phyloP scores from a whole-genome alignment of 352 stramenopile genomes.

The Phytopythium oedochilum region DNA sequence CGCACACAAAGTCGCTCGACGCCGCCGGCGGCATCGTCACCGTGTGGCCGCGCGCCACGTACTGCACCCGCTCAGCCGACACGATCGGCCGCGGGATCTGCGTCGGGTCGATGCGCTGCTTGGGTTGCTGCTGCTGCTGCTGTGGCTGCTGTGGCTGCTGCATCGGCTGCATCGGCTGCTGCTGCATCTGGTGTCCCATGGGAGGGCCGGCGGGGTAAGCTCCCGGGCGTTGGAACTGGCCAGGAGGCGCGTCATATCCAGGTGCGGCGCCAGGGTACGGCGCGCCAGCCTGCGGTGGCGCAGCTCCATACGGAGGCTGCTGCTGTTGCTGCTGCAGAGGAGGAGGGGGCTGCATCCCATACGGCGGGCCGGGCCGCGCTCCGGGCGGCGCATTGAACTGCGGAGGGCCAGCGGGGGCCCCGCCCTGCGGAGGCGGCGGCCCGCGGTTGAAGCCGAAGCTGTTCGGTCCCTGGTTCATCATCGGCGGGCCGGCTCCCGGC shows the following conservation, averaged over 20 bases:
- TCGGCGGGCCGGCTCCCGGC: background rate
- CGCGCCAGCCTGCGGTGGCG: conserved; percentile 13
- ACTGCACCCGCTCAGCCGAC: conserved; percentile 57
- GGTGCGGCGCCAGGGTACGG: conserved; percentile 13
- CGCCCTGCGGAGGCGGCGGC: conserved; percentile 15
- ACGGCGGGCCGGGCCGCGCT: conserved; percentile 6
- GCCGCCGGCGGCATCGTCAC: conserved; percentile 77
- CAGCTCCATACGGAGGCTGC: conserved; percentile 11
- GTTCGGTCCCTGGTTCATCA: conserved; percentile 1
- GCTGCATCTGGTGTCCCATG: conserved; percentile 8
- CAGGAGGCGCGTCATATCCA: conserved; percentile 8
- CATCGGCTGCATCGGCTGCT: conserved; percentile 8
- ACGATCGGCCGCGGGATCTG: conserved; percentile 84
- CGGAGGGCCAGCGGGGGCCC: background rate
- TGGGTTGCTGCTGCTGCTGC: conserved; percentile 41
- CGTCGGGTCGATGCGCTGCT: conserved; percentile 84
- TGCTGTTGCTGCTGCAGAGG: conserved; percentile 2
- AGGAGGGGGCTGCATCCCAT: conserved; percentile 9
- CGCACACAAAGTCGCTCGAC: conserved; percentile 75
- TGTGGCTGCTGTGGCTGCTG: conserved; percentile 18
- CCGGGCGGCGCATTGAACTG: conserved; percentile 1
- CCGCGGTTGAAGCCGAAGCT: conserved; percentile 5
- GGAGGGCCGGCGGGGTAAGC: conserved; percentile 6
- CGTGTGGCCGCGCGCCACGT: conserved; percentile 74
- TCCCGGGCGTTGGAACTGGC: conserved; percentile 9